Evolutionary conservation across 768 basidiomycete genomes (phyloP), one percentile per base, ranked within the genome.

Genomic region (Pleurotus ostreatus): DNA sequence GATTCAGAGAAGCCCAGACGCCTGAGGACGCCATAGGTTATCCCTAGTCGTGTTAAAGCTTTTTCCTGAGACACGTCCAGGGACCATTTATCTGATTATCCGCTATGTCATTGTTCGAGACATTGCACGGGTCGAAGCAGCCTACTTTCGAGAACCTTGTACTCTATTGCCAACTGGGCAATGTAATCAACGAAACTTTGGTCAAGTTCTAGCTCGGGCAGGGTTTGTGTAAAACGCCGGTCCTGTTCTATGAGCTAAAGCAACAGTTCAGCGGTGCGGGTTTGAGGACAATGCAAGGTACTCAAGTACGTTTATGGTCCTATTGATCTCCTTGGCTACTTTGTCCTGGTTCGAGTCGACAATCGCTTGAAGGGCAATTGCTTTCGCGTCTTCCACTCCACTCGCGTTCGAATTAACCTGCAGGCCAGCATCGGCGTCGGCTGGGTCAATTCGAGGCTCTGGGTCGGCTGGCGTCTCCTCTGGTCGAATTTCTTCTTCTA

Each of bases 331-430:
- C 67, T 86, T 94, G 68, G 96, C 92, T 4, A 82, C 89, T 66
- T 85, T 94, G 16, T 95, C 92, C 64, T 96, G 92, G 47, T 88
- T 74, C 63, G 83, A 87, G 60, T 96, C 93, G 1, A 96, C 82
- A 46, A 93, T 64, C 46, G 69, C 71, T 71, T 94, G 93, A 49
- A 93, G 73, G 26, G 77, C 74, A 57, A 74, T 77, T 52, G 86
- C 82, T 64, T 80, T 80, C 9, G 68, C 72, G 51, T 73, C 76
- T 49, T 73, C 72, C 63, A 57, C 70, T 69, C 46, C 68, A 67
- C 18, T 67, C 71, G 41, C 71, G 72, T 13, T 57, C 15, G 20
- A 22, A 16, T 44, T 62, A 55, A 56, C 57, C 37, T 58, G 58
- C 45, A 55, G 55, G 41, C 53, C 59, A 20, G 54, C 18, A 23